phyloP scores from a whole-genome alignment of 2,329 filamentous ascomycete species.

The Colletotrichum simmondsii region DNA sequence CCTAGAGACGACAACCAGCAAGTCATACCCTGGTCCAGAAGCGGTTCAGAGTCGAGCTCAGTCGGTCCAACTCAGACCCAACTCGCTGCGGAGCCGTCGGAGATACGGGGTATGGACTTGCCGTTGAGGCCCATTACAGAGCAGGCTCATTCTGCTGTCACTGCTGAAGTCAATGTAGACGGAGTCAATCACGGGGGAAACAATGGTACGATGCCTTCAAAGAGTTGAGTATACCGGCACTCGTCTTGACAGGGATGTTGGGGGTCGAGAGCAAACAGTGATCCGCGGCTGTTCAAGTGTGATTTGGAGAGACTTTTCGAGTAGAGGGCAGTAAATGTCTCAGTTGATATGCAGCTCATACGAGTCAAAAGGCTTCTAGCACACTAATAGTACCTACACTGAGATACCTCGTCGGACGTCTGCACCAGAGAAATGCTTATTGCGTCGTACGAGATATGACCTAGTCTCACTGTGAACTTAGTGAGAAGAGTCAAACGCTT shows the following conservation, averaged over 20 bases:
- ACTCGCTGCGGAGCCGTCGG: background rate
- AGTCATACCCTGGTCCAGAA: background rate
- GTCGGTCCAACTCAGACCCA: background rate
- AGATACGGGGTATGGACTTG: background rate
- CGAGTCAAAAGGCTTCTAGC: no score
- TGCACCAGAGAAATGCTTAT: no score
- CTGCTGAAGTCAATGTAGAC: background rate
- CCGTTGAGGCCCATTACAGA: background rate
- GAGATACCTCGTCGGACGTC: no score
- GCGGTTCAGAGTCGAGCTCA: background rate
- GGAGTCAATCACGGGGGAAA: background rate
- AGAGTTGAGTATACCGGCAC: background rate
- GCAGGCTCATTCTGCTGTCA: background rate
- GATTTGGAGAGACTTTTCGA: background rate
- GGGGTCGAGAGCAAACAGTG: background rate
- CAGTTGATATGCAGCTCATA: no score
- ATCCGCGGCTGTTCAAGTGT: background rate
- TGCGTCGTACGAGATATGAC: no score
- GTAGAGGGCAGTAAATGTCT: no score
- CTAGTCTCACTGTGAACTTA: no score
- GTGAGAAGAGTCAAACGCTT: no score
- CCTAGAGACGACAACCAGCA: background rate
- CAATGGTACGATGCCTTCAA: background rate
- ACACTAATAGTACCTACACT: no score
- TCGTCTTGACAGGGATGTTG: background rate